Evolutionary conservation across 805 yeast species (phyloP), one percentile per base, ranked within the genome.

Genomic region (Yamadazyma scolyti): DNA sequence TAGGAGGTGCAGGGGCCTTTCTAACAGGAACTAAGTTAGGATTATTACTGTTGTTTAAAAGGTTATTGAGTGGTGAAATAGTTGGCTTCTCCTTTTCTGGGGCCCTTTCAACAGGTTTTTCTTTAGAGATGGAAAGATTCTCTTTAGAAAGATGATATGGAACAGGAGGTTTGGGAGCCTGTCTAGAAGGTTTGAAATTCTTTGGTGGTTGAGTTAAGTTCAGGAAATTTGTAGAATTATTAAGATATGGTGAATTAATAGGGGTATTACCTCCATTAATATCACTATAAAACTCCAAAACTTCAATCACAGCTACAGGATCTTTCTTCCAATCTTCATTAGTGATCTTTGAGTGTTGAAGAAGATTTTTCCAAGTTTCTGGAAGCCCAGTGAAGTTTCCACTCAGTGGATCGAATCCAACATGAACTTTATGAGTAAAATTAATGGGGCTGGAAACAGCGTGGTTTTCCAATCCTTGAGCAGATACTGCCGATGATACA

Each of bases 341-440:
- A 5, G 80, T 75, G 43, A 75, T 75, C 43, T 73, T 73, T 13
- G 79, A 73, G 40, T 75, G 76, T 39, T 75, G 75, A 25, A 75
- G 61, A 44, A 75, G 54, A 23, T 61, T 67, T 38, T 71, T 65
- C 81, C 80, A 75, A 25, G 75, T 70, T 15, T 75, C 77, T 1
- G 80, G 79, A 33, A 73, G 62, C 6, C 75, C 77, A 12, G 75
- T 70, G 43, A 73, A 71, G 33, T 67, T 69, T 12, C 81, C 81
- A 44, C 71, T 73, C 17, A 83, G 79, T 4, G 93, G 90, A 53
- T 84, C 94, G 48, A 81, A 83, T 1, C 89, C 89, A 16, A 84
- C 90, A 54, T 84, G 93, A 11, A 89, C 96, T 50, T 81, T 84
- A 54, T 94, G 98, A 8, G 95, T 87, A 56, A 90, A 90, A 56